phyloP scores from a whole-genome alignment of 2,329 filamentous ascomycete genomes.

The Penicillium nordicum region DNA sequence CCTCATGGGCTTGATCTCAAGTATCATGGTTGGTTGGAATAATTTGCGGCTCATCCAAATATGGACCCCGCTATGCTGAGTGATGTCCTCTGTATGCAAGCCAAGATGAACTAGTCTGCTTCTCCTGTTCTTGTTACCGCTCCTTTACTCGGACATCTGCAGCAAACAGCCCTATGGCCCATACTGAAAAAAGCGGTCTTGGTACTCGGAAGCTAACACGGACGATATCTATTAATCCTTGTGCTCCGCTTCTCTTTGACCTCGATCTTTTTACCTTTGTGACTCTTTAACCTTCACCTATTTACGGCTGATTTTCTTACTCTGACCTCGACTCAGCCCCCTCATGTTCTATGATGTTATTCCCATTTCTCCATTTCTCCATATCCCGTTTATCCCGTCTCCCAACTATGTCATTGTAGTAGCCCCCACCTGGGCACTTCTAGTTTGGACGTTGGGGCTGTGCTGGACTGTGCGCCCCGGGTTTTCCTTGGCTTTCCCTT shows the following conservation, averaged over 20 bases:
- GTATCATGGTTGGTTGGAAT: conserved; percentile 1
- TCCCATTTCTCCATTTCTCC: neutral
- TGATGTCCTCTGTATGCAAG: neutral
- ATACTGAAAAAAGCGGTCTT: conserved; percentile 8
- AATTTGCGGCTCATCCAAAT: conserved; percentile 1
- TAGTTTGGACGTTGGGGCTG: neutral
- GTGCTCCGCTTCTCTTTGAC: neutral
- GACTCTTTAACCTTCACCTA: neutral
- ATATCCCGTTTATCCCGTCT: neutral
- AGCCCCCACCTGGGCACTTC: neutral
- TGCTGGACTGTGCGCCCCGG: conserved; percentile 11
- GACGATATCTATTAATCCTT: neutral
- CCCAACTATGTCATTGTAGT: neutral
- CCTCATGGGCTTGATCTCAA: conserved; percentile 1
- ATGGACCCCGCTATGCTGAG: neutral
- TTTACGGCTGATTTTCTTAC: neutral
- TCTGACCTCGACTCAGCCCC: neutral
- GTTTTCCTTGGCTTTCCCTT: conserved; percentile 1
- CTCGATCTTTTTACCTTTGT: neutral
- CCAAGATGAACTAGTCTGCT: conserved; percentile 1
- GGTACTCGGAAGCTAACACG: neutral
- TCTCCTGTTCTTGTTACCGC: conserved; percentile 6
- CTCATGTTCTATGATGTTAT: neutral
- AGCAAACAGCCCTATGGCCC: conserved; percentile 9
- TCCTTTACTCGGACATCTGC: conserved; percentile 1